Evolutionary conservation across 345 rosid genomes (phyloP), one percentile per base, ranked within the genome.

Genomic region (Cardamine chenopodiifolia): DNA sequence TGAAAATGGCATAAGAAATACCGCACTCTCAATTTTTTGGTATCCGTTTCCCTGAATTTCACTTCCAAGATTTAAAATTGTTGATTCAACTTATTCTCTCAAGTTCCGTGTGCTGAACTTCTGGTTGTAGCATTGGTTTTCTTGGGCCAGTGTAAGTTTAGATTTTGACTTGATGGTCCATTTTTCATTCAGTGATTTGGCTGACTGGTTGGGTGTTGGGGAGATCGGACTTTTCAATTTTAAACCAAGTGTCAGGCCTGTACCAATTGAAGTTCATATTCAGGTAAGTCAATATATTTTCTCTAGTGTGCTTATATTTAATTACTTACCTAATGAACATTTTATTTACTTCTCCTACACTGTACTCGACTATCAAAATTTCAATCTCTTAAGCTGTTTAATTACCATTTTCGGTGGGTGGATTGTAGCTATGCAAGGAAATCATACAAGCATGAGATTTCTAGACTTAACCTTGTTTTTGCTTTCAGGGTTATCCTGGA

Each of bases 181-280:
- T 66, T 9, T 69, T 69, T 76, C 44, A 17, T 76, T 32, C 77
- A 94, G 98, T 77, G 96, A 94, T 84, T 86, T 94, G 87, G 95
- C 93, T 77, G 98, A 91, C 83, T 94, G 98, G 98, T 77, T 94
- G 87, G 98, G 97, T 73, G 96, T 94, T 77, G 89, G 84, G 48
- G 98, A 94, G 76, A 79, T 81, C 5, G 97, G 98, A 73, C 91
- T 94, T 68, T 94, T 91, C 89, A 94, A 94, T 79, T 94, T 94
- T 78, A 94, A 94, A 83, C 98, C 97, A 69, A 94, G 98, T 82
- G 98, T 94, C 75, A 86, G 98, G 80, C 98, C 98, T 71, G 98
- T 91, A 44, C 98, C 98, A 18, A 95, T 94, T 72, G 97, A 91
- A 87, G 97, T 94, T 76, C 98, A 94, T 81, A 91, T 94, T 81